Percentiles rank a stretch among this genome's conserved stretches.
Evolutionary conservation across 2,329 filamentous ascomycete species (phyloP).

Genomic region (Microdochium trichocladiopsis): DNA sequence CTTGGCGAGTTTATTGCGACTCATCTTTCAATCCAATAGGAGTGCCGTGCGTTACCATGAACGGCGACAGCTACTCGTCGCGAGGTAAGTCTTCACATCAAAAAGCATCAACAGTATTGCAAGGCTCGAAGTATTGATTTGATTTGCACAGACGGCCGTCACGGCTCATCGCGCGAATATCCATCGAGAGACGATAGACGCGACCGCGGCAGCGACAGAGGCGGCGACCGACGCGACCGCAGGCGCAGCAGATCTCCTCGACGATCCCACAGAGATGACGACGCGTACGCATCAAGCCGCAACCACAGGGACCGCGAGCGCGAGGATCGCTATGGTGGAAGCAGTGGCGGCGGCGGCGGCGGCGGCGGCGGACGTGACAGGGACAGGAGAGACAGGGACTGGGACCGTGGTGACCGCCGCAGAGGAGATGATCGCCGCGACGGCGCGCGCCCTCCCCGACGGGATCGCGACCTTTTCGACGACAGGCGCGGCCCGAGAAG

Average conservation of each 20-base stretch:
- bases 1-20: neutral
- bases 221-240: constrained; percentile 43
- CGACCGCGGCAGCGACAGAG: constrained; percentile 25
- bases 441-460: constrained; percentile 30
- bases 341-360: constrained; percentile 47
- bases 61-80: constrained; percentile 76
- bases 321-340: constrained; percentile 80
- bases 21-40: constrained; percentile 1
- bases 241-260: constrained; percentile 83
- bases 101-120: constrained; percentile 2
- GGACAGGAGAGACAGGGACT: constrained; percentile 43
- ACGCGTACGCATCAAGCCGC: constrained; percentile 80
- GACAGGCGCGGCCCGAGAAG: constrained; percentile 43
- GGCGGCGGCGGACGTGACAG: constrained; percentile 30
- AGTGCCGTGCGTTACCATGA: constrained; percentile 48
- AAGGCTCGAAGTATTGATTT: constrained; percentile 14
- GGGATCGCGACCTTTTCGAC: constrained; percentile 59
- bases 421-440: constrained; percentile 39
- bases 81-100: constrained; percentile 50
- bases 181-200: constrained; percentile 35
- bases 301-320: constrained; percentile 90
- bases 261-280: constrained; percentile 59
- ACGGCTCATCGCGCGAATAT: constrained; percentile 48
- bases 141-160: constrained; percentile 35
- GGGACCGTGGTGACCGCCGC: constrained; percentile 56